Base-by-base conservation (phyloP, 2,329 filamentous ascomycete genomes). In the Pseudogymnoascus sp. region DNA sequence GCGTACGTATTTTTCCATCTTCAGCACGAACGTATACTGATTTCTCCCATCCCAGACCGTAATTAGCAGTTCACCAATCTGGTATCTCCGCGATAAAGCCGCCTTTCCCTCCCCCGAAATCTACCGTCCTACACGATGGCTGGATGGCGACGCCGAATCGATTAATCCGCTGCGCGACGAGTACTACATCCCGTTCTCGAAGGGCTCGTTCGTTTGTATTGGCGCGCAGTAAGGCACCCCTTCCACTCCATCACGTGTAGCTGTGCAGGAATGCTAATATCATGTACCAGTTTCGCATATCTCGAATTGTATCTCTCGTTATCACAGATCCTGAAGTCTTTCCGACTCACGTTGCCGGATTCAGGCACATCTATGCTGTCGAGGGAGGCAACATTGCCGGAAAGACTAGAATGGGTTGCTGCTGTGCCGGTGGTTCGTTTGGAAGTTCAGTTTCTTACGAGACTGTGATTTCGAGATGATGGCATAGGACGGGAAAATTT, bases 1-100 rank as follows among this genome's bases (percentile, higher is more conserved):
- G 80, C 23, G 79, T 77, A 40, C 38, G 38, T 40, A 40, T 40
- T 18, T 40, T 7, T 40, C 1, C 72, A 77, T 40, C 7, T 40
- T 40, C 38, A 18, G n/a, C 38, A 40, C 2, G 14, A 16, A 40
- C n/a, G 38, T 40, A 40, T 16, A 5, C n/a, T 41, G 3, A 11
- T 16, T 31, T 4, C 12, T 23, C 41, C 18, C 14, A 8, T 0
- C 6, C 11, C 9, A 71, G 68, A 72, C 69, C 12, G 63, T 70
- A 1, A 61, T 73, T 9, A 71, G 67, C 4, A 72, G 69, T 1
- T 72, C 69, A 0, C 71, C 70, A 5, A 70, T 71, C 14, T 73
- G 70, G 71, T 73, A 72, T 23, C 63, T 72, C 1, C 67, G 67
- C 16, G 69, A 73, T 31, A 66, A 70, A 45, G 63, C 49, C 21